These are phyloP conservation scores for Alternaria sp. DNA, from an alignment of 2,329 filamentous ascomycete species.

Conservation along the genomic window DNA sequence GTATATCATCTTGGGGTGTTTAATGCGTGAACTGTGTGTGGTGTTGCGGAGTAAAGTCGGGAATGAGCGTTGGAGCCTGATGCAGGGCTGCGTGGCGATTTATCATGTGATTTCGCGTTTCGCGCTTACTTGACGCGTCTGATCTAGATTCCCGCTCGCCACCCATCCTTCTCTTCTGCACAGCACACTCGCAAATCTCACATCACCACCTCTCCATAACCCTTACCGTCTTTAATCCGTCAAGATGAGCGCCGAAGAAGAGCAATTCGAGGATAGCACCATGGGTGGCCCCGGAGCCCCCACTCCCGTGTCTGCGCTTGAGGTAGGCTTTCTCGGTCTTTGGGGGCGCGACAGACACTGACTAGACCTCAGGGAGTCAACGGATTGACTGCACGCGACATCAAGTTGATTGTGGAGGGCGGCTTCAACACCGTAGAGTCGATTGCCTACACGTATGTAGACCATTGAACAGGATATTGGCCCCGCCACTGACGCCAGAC, in stretches of 20 bases:
- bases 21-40: neutral
- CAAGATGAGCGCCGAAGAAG: conserved; percentile 58
- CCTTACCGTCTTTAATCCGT: neutral
- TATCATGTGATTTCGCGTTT: conserved; percentile 36
- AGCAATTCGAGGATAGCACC: conserved; percentile 71
- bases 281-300: conserved; percentile 89
- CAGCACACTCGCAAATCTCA: neutral
- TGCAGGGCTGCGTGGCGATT: neutral
- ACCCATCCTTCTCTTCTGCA: conserved; percentile 11
- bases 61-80: neutral
- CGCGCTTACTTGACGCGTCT: conserved; percentile 24
- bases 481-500: conserved; percentile 28
- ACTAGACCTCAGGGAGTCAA: conserved; percentile 71
- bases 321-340: conserved; percentile 65
- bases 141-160: conserved; percentile 16
- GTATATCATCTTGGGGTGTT: neutral
- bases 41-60: neutral
- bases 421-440: conserved; percentile 96
- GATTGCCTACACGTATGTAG: conserved; percentile 83
- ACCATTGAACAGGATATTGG: neutral
- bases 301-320: conserved; percentile 82
- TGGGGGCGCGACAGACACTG: neutral
- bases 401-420: conserved; percentile 88
- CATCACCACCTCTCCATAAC: neutral
- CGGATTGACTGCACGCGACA: conserved; percentile 92